Conservation (phyloP, 2,329 filamentous ascomycete species). For the Macrophomina tecta region DNA sequence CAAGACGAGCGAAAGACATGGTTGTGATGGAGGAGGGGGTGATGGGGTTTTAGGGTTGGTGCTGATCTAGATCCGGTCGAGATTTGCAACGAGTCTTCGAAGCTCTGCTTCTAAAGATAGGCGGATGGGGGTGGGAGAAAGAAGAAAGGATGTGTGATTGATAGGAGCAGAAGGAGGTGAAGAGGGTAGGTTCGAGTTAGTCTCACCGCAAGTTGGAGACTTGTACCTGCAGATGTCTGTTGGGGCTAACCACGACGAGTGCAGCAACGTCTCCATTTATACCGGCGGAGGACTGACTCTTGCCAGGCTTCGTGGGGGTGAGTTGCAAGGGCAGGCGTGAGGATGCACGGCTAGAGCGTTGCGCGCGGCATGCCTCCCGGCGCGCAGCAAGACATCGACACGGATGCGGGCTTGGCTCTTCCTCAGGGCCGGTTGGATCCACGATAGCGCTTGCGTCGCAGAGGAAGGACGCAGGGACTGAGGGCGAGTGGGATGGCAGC, state of each 20-base stretch:
- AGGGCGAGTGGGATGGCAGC: constrained; percentile 5
- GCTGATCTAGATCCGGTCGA: constrained; percentile 22
- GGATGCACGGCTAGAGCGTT: constrained; percentile 2
- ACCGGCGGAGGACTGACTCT: constrained; percentile 3
- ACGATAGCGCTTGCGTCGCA: constrained; percentile 24
- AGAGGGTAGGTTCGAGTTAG: constrained; percentile 10
- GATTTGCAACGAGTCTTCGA: constrained; percentile 9
- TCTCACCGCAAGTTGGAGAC: constrained; percentile 24
- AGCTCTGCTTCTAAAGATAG: constrained; percentile 24
- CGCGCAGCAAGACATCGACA: constrained; percentile 7
- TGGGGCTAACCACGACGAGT: constrained; percentile 15
- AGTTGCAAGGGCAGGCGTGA: background rate
- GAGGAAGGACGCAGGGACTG: constrained; percentile 10
- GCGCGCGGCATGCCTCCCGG: constrained; percentile 13
- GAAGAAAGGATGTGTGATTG: constrained; percentile 10
- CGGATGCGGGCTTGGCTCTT: constrained; percentile 15
- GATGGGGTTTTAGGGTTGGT: constrained; percentile 15
- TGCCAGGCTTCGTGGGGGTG: background rate
- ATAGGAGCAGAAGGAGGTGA: constrained; percentile 16
- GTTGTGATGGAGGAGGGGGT: background rate
- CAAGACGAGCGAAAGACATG: constrained; percentile 19
- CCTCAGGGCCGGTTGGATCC: constrained; percentile 17
- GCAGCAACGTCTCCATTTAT: constrained; percentile 17
- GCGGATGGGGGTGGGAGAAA: background rate
- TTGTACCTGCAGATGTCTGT: constrained; percentile 18